Evolutionary conservation across 176 grass and related monocot genomes (phyloP), one percentile per base, ranked within the genome.

Genomic region (Triticum monococcum): DNA sequence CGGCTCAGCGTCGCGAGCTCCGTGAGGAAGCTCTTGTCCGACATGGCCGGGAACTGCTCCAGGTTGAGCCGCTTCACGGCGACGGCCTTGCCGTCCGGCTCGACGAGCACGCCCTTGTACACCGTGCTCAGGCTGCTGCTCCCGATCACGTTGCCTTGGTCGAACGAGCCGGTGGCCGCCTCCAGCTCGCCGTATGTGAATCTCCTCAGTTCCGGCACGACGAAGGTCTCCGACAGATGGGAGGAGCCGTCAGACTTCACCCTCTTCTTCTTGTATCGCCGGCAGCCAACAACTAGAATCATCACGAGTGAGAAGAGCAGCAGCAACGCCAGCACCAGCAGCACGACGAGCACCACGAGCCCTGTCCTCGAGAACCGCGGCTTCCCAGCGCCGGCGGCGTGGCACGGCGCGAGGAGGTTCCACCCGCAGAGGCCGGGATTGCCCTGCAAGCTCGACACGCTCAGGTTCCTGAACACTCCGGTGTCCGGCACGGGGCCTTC

Each of bases 51-150:
- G 79, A 94, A 98, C 80, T 95, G 91, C 40, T 91, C 93, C 79
- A 98, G 89, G 86, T 96, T 96, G 4, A 98, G 86, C 67, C 88
- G 82, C 79, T 98, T 98, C 77, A 98, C 89, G 36, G 91, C 96
- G 16, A 95, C 72, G 35, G 26, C 57, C 45, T 25, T 81, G 62
- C 81, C 86, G 12, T 91, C 89, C 60, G 82, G 69, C 2, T 82
- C 89, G 20, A 60, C 88, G 54, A 98, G 71, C 18, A 73, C 70
- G 74, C 89, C 93, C 86, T 88, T 96, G 56, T 95, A 98, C 0
- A 96, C 96, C 3, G 84, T 98, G 93, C 96, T 96, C 81, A 98
- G 82, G 70, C 72, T 92, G 91, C 93, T 94, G 36, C 78, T 60
- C 40, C 93, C 96, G 8, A 98, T 79, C 68, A 94, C 87, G 76